Conservation (phyloP, 768 basidiomycete genomes). For the Tylopilus balloui region DNA sequence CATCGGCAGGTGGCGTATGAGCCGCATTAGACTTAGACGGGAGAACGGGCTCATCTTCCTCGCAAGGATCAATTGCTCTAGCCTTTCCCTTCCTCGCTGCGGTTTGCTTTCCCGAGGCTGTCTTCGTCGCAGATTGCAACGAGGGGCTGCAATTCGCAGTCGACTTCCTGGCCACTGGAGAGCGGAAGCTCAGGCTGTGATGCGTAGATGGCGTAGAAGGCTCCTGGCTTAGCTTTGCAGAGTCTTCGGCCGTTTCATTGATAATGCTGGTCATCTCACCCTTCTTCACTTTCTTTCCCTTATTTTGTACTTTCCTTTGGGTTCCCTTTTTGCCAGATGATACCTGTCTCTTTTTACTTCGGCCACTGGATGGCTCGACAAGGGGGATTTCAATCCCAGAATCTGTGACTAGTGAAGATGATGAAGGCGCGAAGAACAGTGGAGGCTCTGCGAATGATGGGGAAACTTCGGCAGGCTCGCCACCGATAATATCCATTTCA, state of each 20-base stretch:
- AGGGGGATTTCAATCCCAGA: constrained; percentile 28
- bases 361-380: background rate
- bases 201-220: background rate
- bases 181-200: constrained; percentile 1
- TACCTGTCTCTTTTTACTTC: constrained; percentile 12
- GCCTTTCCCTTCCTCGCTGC: constrained; percentile 29
- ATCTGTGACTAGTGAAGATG: constrained; percentile 32
- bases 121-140: constrained; percentile 12
- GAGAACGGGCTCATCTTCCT: constrained; percentile 20
- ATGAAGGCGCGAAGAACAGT: constrained; percentile 46
- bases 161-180: background rate
- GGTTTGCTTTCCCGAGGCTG: constrained; percentile 13
- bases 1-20: background rate
- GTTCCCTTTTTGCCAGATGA: constrained; percentile 21
- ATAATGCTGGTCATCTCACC: constrained; percentile 12
- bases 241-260: constrained; percentile 8
- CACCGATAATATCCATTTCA: constrained; percentile 13
- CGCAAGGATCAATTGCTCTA: constrained; percentile 21
- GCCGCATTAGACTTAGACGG: background rate
- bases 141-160: background rate
- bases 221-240: constrained; percentile 1
- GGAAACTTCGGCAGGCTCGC: background rate
- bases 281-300: constrained; percentile 30
- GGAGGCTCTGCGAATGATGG: constrained; percentile 30
- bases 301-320: constrained; percentile 16